Conservation (phyloP, 306 rosid species). For the Corylus avellana region DNA sequence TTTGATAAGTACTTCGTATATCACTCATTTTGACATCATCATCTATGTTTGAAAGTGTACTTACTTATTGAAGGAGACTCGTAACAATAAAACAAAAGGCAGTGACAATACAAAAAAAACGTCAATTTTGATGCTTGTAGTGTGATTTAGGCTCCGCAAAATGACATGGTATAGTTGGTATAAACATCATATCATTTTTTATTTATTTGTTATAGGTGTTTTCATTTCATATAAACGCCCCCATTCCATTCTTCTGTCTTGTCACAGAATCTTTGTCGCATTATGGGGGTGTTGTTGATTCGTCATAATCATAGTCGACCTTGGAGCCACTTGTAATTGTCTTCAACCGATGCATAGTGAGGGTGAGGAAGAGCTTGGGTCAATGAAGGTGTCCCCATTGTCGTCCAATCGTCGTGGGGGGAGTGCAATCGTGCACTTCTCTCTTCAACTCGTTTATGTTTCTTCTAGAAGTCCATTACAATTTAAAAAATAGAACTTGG, state of each 20-base stretch:
- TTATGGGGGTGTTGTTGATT: neutral
- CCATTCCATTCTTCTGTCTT: neutral
- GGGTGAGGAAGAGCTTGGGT: neutral
- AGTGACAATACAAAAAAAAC: neutral
- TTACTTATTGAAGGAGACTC: too few species aligned
- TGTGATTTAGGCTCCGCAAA: neutral
- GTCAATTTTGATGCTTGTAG: neutral
- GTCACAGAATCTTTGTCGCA: neutral
- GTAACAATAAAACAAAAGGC: neutral
- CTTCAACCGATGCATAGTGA: neutral
- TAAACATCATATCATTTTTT: neutral
- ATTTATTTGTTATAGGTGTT: neutral
- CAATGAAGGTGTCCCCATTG: too few species aligned
- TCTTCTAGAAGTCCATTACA: neutral
- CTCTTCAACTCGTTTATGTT: neutral
- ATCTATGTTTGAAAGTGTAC: too few species aligned
- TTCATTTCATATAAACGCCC: neutral
- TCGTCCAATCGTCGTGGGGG: neutral
- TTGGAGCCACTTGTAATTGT: constrained; percentile 5
- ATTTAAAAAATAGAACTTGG: neutral
- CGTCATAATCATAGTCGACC: too few species aligned
- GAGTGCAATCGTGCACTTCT: neutral
- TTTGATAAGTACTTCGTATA: too few species aligned
- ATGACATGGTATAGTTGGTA: neutral
- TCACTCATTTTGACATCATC: too few species aligned